Conservation (phyloP, 2,329 filamentous ascomycete species). For the Fusarium zealandicum region DNA sequence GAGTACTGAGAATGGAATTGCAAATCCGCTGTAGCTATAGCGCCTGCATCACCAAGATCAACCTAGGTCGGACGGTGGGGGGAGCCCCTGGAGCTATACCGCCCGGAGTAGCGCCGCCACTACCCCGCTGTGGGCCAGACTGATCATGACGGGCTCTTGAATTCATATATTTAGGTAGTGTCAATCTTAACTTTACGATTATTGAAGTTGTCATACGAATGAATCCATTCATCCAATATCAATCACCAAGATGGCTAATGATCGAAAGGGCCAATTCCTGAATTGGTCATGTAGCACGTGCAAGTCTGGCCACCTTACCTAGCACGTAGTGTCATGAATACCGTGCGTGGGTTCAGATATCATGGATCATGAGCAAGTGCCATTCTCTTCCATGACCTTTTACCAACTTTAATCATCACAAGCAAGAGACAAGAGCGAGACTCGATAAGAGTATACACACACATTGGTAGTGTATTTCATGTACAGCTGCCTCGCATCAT, state of each 20-base stretch:
- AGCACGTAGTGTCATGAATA: too few relatives aligned
- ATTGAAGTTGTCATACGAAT: too few relatives aligned
- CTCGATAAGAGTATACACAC: neutral
- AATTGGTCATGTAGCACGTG: too few relatives aligned
- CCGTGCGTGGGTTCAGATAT: too few relatives aligned
- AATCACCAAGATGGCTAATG: too few relatives aligned
- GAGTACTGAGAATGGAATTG: neutral
- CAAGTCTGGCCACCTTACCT: too few relatives aligned
- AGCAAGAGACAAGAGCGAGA: neutral
- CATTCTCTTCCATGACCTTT: too few relatives aligned
- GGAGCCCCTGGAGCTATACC: slow-evolving; percentile 21
- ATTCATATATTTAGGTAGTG: neutral
- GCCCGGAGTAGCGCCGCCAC: slow-evolving; percentile 22
- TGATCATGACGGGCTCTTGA: slow-evolving; percentile 22
- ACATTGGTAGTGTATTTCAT: slow-evolving; percentile 23
- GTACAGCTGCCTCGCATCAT: slow-evolving; percentile 19
- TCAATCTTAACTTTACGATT: too few relatives aligned
- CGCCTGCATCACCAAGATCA: neutral
- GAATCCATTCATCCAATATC: too few relatives aligned
- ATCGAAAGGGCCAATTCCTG: too few relatives aligned
- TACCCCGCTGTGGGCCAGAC: slow-evolving; percentile 33
- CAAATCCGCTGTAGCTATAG: slow-evolving; percentile 12
- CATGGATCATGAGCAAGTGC: too few relatives aligned
- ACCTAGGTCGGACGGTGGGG: neutral
- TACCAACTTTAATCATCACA: neutral